Conservation (phyloP, 306 rosid genomes). For the Crataegus laevigata region DNA sequence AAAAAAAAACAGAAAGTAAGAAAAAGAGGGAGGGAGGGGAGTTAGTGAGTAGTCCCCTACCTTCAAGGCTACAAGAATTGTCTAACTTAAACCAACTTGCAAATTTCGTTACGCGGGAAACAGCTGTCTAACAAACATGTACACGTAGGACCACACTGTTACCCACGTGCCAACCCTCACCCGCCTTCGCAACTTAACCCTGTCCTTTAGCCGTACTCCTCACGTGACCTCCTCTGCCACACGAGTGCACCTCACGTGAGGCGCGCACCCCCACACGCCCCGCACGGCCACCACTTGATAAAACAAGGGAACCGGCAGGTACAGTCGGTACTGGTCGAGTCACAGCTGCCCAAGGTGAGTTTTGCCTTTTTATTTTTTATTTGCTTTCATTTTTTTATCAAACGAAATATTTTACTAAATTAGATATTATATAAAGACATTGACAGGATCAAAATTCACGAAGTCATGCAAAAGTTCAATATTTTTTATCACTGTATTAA, state of each 20-base stretch:
- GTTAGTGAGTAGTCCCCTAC: not conserved
- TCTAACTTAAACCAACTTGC: not conserved
- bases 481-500: accelerated
- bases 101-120: slow-evolving; percentile 21
- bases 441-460: accelerated
- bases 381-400: no score
- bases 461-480: accelerated
- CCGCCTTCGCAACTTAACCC: not conserved
- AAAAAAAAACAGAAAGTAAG: slow-evolving; percentile 5
- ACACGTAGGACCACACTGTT: not conserved
- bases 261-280: not conserved
- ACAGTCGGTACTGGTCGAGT: not conserved
- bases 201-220: slow-evolving; percentile 31
- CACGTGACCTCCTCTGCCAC: slow-evolving; percentile 22
- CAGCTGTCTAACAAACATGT: slow-evolving; percentile 25
- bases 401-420: accelerated
- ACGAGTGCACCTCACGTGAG: slow-evolving; percentile 30
- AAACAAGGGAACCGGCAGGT: not conserved
- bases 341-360: not conserved
- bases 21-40: not conserved
- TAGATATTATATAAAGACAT: accelerated
- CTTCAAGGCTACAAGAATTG: not conserved
- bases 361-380: not conserved
- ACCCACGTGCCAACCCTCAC: slow-evolving; percentile 25
- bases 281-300: not conserved